Percentiles rank a stretch among this genome's conserved stretches.
Conservation (phyloP, 352 stramenopile species). For the Plasmopara muralis region DNA sequence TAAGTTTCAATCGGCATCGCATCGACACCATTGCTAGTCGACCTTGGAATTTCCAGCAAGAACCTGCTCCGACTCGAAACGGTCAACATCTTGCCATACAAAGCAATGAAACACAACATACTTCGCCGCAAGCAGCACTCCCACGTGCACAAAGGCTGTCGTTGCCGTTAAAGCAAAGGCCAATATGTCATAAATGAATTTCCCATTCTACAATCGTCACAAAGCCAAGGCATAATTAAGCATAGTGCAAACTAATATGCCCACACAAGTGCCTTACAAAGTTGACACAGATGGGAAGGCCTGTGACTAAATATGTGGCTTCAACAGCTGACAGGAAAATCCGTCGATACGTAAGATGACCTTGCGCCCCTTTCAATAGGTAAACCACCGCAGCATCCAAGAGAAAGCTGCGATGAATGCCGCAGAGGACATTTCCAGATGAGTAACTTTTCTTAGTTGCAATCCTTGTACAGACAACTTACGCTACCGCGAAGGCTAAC, state of each 20-base stretch:
- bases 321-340: constrained; percentile 22
- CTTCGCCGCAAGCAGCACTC: constrained; percentile 28
- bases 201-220: constrained; percentile 9
- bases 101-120: constrained; percentile 20
- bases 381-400: constrained; percentile 23
- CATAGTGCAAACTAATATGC: neutral
- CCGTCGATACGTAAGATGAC: constrained; percentile 10
- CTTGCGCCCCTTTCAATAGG: constrained; percentile 8
- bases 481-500: constrained; percentile 17
- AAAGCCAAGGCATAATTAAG: neutral
- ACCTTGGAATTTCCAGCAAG: constrained; percentile 15
- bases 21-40: neutral
- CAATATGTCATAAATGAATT: constrained; percentile 34
- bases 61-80: constrained; percentile 17
- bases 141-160: constrained; percentile 26
- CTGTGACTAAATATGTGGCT: constrained; percentile 18
- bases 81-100: constrained; percentile 22
- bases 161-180: constrained; percentile 24
- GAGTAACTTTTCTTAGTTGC: neutral
- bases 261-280: constrained; percentile 7
- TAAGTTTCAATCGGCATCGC: neutral
- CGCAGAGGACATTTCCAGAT: no score
- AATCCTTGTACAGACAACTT: constrained; percentile 4
- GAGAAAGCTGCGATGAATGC: constrained; percentile 9
- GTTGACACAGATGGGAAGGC: constrained; percentile 34